These are phyloP conservation scores for Hanseniaspora thailandica DNA, from an alignment of 805 yeast genomes.

Conservation along the genomic window DNA sequence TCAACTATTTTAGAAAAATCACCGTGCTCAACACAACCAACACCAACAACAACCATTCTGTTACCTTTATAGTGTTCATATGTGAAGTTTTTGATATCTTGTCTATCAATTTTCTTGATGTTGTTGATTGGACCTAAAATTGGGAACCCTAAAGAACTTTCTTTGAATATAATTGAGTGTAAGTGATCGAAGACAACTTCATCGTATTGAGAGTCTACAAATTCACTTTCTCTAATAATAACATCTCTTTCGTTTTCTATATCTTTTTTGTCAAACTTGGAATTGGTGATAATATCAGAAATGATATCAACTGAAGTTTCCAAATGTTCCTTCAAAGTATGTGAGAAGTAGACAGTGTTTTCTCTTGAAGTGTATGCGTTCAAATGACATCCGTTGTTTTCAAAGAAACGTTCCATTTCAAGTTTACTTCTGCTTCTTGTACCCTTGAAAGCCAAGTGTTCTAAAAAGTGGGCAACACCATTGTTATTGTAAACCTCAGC, in stretches of 20 bases:
- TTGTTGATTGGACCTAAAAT: slow-evolving; percentile 88
- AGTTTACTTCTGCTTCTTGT: slow-evolving; percentile 70
- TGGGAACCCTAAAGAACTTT: slow-evolving; percentile 91
- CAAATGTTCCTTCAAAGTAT: slow-evolving; percentile 67
- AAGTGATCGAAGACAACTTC: slow-evolving; percentile 95
- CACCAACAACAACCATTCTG: slow-evolving; percentile 95
- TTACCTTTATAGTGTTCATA: slow-evolving; percentile 83
- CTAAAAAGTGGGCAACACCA: slow-evolving; percentile 96
- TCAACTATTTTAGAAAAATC: slow-evolving; percentile 68
- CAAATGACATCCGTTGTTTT: slow-evolving; percentile 89
- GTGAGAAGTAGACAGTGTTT: slow-evolving; percentile 92
- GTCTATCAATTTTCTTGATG: slow-evolving; percentile 65
- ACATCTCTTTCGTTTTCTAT: slow-evolving; percentile 95
- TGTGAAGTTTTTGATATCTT: slow-evolving; percentile 70
- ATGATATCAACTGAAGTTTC: slow-evolving; percentile 78
- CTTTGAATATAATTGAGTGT: slow-evolving; percentile 81
- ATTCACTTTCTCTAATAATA: slow-evolving; percentile 90
- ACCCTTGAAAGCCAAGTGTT: slow-evolving; percentile 94
- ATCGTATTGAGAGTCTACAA: slow-evolving; percentile 95
- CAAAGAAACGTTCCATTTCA: slow-evolving; percentile 81
- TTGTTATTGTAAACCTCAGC: slow-evolving; percentile 76
- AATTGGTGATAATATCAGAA: slow-evolving; percentile 77
- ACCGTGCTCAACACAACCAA: slow-evolving; percentile 86
- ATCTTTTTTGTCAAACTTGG: slow-evolving; percentile 69
- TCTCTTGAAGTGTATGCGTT: slow-evolving; percentile 98